Evolutionary conservation across 495 filamentous ascomycete species (phyloP).

Genomic region (Aspergillus diversus): DNA sequence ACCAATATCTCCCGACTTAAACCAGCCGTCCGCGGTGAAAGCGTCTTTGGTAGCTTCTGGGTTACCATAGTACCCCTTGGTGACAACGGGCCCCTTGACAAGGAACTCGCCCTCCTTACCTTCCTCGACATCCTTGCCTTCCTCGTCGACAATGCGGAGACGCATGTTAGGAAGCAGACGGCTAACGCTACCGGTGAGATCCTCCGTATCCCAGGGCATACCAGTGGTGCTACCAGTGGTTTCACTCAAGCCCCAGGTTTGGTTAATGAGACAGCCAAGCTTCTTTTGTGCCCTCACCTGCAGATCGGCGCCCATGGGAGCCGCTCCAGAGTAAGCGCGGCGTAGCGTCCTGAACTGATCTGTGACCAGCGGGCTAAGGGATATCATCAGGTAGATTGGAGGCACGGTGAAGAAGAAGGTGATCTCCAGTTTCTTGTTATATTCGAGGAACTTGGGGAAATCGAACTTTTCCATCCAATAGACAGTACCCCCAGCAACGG

Average conservation of each 20-base stretch:
- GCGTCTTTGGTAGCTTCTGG: slow-evolving; percentile 54
- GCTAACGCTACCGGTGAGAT: slow-evolving; percentile 61
- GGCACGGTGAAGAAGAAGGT: slow-evolving; percentile 56
- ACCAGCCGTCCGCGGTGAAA: slow-evolving; percentile 58
- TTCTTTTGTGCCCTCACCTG: slow-evolving; percentile 42
- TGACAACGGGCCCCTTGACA: slow-evolving; percentile 64
- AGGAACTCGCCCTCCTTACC: slow-evolving; percentile 59
- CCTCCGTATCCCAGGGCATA: slow-evolving; percentile 45
- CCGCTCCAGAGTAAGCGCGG: slow-evolving; percentile 64
- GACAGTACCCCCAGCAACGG: slow-evolving; percentile 40
- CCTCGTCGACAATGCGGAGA: slow-evolving; percentile 49
- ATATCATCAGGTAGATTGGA: slow-evolving; percentile 53
- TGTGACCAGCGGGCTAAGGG: slow-evolving; percentile 51
- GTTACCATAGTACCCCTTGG: slow-evolving; percentile 54
- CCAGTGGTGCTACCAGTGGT: slow-evolving; percentile 59
- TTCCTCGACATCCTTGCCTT: slow-evolving; percentile 59
- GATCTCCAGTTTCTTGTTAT: slow-evolving; percentile 45
- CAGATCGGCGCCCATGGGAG: slow-evolving; percentile 71
- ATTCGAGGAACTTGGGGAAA: slow-evolving; percentile 45
- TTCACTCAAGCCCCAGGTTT: slow-evolving; percentile 77
- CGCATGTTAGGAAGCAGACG: slow-evolving; percentile 53
- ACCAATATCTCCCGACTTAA: slow-evolving; percentile 62
- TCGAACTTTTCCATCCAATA: slow-evolving; percentile 57
- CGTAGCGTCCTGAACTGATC: slow-evolving; percentile 42
- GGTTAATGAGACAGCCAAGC: slow-evolving; percentile 54